A percentile compares a stretch with the other conserved stretches of the same genome.
Evolutionary conservation across 2,329 filamentous ascomycete species (phyloP).

Genomic region (Trichoderma polysporum): DNA sequence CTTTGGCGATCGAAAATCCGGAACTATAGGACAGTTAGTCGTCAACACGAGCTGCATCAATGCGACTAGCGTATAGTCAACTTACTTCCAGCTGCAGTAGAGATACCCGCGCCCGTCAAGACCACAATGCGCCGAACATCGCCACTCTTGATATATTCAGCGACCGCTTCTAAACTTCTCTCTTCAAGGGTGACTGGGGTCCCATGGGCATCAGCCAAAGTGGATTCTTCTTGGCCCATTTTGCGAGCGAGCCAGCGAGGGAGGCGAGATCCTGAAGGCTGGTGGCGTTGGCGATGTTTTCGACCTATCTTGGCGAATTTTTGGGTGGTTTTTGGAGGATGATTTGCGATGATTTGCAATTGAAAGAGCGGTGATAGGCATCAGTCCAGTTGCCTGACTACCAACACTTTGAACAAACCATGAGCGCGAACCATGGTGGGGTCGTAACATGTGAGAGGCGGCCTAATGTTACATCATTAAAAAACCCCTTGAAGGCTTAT

Average conservation of each 20-base stretch:
- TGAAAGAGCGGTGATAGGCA: not conserved
- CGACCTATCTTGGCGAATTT: slow-evolving; percentile 40
- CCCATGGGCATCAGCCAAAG: slow-evolving; percentile 60
- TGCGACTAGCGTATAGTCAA: not conserved
- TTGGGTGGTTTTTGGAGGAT: not conserved
- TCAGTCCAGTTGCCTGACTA: not conserved
- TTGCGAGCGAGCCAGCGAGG: slow-evolving; percentile 43
- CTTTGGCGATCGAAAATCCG: slow-evolving; percentile 90
- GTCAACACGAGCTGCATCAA: not conserved
- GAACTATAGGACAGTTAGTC: slow-evolving; percentile 54
- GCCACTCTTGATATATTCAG: slow-evolving; percentile 74
- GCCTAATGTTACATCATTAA: slow-evolving; percentile 20
- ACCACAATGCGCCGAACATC: slow-evolving; percentile 72
- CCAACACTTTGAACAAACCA: no score
- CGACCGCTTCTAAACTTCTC: slow-evolving; percentile 71
- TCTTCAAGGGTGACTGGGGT: slow-evolving; percentile 64
- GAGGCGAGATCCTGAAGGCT: slow-evolving; percentile 33
- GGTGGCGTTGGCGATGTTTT: slow-evolving; percentile 37
- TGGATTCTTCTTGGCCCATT: slow-evolving; percentile 87
- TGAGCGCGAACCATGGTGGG: slow-evolving; percentile 1
- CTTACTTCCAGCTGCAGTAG: slow-evolving; percentile 65
- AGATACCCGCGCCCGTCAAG: slow-evolving; percentile 88
- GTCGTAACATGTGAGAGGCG: slow-evolving; percentile 16
- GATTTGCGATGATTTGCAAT: not conserved
- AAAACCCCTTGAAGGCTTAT: slow-evolving; percentile 13